Conservation (phyloP, 345 rosid genomes). For the Chamaenerion angustifolium region DNA sequence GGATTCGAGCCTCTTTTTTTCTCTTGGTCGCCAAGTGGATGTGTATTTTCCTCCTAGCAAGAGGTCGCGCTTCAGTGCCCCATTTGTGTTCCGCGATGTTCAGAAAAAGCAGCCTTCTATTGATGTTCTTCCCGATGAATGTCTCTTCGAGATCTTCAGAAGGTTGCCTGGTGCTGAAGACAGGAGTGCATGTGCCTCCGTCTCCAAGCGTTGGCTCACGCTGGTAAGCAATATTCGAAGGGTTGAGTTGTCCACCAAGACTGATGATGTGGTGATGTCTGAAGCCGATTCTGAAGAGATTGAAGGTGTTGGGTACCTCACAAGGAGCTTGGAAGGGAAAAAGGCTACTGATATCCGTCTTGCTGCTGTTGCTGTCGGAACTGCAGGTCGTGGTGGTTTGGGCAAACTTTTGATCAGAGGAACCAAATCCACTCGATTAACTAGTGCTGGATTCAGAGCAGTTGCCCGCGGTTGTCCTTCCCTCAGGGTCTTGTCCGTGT, state of each 20-base stretch:
- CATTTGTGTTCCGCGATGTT: conserved; percentile 35
- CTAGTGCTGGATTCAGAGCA: conserved; percentile 42
- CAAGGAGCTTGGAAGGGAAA: conserved; percentile 62
- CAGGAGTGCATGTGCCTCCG: conserved; percentile 47
- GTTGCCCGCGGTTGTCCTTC: conserved; percentile 56
- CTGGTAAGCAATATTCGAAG: conserved; percentile 37
- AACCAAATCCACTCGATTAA: conserved; percentile 28
- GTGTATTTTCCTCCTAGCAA: conserved; percentile 59
- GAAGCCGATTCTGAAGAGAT: conserved; percentile 9
- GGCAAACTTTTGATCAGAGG: conserved; percentile 59
- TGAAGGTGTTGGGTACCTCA: conserved; percentile 39
- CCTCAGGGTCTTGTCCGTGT: conserved; percentile 46
- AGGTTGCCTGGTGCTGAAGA: conserved; percentile 39
- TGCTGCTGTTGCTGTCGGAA: conserved; percentile 61
- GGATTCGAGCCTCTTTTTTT: conserved; percentile 46
- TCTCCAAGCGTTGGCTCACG: conserved; percentile 58
- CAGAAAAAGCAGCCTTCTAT: conserved; percentile 22
- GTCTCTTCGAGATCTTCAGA: conserved; percentile 64
- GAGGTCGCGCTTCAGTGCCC: conserved; percentile 62
- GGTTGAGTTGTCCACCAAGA: conserved; percentile 21
- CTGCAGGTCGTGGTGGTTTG: conserved; percentile 27
- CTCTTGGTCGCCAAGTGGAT: conserved; percentile 56
- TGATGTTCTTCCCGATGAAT: conserved; percentile 59
- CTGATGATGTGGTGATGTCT: conserved; percentile 28
- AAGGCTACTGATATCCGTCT: conserved; percentile 62